A percentile compares a stretch with the other conserved stretches of the same genome.
phyloP scores from a whole-genome alignment of 306 rosid genomes.

The Quercus alba region DNA sequence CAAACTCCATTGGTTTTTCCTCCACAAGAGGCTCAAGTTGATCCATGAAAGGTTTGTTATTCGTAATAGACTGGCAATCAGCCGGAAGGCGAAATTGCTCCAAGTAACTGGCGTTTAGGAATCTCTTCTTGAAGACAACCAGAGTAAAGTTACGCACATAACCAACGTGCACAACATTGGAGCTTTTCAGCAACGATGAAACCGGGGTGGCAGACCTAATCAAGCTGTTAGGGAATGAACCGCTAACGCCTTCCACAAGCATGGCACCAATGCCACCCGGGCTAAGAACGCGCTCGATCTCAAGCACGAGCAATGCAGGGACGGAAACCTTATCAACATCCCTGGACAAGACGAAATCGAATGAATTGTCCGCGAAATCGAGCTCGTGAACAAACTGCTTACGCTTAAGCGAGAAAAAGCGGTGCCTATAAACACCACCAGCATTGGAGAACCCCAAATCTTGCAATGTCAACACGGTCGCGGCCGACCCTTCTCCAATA shows the following conservation, averaged over 20 bases:
- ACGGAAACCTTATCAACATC: conserved; percentile 60
- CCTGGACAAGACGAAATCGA: conserved; percentile 70
- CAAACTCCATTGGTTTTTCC: conserved; percentile 25
- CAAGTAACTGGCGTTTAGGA: conserved; percentile 33
- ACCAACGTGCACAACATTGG: conserved; percentile 61
- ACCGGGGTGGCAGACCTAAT: conserved; percentile 76
- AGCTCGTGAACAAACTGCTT: conserved; percentile 40
- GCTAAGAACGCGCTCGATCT: conserved; percentile 81
- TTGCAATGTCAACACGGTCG: conserved; percentile 41
- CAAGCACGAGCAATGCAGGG: conserved; percentile 73
- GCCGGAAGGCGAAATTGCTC: conserved; percentile 39
- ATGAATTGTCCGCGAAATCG: conserved; percentile 45
- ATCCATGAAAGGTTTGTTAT: conserved; percentile 46
- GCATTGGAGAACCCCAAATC: conserved; percentile 61
- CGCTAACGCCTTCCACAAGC: conserved; percentile 28
- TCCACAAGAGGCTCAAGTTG: conserved; percentile 67
- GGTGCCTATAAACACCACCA: conserved; percentile 31
- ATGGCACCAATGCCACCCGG: conserved; percentile 85
- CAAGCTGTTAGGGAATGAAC: conserved; percentile 42
- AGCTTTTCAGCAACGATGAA: conserved; percentile 62
- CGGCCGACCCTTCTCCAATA: conserved; percentile 56
- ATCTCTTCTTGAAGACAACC: conserved; percentile 73
- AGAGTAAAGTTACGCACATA: conserved; percentile 42
- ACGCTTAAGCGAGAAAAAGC: conserved; percentile 42
- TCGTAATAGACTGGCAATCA: conserved; percentile 52